Percentiles rank a stretch among this genome's conserved stretches.
phyloP scores from a whole-genome alignment of 148 eudicot species.

The Rhododendron williamsianum region DNA sequence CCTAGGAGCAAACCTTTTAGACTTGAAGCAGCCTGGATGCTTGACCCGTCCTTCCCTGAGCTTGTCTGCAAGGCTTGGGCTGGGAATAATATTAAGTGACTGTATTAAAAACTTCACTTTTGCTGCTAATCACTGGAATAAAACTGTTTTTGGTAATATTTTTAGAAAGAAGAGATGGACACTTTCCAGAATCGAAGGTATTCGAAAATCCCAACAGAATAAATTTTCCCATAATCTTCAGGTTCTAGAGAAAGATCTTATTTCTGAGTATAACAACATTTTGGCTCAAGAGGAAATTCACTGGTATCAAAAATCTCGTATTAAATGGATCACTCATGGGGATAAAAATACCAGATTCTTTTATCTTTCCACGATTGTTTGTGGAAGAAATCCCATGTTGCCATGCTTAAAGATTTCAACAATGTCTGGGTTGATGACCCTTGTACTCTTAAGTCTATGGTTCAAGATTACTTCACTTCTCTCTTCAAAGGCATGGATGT shows the following conservation, averaged over 20 bases:
- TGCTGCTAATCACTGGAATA: background rate
- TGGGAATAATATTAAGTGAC: background rate
- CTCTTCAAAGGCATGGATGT: too few species aligned
- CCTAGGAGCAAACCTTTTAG: background rate
- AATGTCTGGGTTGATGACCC: background rate
- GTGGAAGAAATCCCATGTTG: background rate
- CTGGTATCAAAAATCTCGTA: background rate
- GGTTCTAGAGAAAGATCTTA: background rate
- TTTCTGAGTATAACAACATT: background rate
- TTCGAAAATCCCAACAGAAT: background rate
- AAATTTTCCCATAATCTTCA: background rate
- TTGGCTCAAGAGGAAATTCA: background rate
- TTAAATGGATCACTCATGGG: background rate
- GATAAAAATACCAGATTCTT: background rate
- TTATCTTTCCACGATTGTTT: background rate
- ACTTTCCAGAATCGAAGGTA: background rate
- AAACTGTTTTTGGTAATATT: background rate
- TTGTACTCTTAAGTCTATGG: background rate
- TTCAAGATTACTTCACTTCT: background rate
- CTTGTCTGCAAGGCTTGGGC: too few species aligned
- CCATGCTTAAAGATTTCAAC: background rate
- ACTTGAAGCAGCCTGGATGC: background rate
- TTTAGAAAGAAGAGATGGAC: background rate
- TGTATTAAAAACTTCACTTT: too few species aligned
- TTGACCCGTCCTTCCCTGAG: too few species aligned